Evolutionary conservation across 106 monocot species (phyloP).

Genomic region (Platanthera guangdongensis): DNA sequence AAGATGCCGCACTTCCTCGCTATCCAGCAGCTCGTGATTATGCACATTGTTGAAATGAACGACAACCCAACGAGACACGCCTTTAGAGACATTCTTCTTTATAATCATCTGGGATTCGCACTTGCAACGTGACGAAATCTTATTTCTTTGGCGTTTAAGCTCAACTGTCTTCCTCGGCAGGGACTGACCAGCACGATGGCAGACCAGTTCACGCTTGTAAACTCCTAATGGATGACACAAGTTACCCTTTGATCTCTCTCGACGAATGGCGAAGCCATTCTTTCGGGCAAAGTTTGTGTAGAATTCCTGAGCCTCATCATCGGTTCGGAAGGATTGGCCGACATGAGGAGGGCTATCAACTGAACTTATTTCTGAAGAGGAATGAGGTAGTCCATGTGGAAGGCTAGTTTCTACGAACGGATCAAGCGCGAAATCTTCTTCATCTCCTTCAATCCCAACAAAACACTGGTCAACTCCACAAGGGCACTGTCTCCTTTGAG

Average conservation of each 20-base stretch:
- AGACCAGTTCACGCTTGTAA: conserved; percentile 72
- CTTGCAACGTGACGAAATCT: conserved; percentile 66
- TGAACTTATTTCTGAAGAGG: conserved; percentile 17
- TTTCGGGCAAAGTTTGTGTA: conserved; percentile 65
- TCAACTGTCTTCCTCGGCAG: conserved; percentile 65
- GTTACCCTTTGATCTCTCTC: conserved; percentile 74
- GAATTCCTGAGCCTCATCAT: conserved; percentile 67
- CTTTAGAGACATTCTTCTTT: conserved; percentile 61
- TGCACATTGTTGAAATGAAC: conserved; percentile 69
- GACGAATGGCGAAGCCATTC: conserved; percentile 68
- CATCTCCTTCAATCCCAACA: conserved; percentile 35
- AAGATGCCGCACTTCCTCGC: conserved; percentile 63
- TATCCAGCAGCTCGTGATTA: conserved; percentile 66
- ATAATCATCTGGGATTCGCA: conserved; percentile 82
- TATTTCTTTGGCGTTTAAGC: conserved; percentile 68
- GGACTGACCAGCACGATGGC: conserved; percentile 63
- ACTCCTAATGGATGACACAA: conserved; percentile 59
- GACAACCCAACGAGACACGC: conserved; percentile 54
- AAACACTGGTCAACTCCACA: conserved; percentile 60
- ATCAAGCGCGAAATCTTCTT: conserved; percentile 29
- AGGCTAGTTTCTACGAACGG: conserved; percentile 18
- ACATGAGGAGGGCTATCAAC: conserved; percentile 37
- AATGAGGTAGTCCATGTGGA: conserved; percentile 21
- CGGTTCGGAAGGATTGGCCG: conserved; percentile 62
- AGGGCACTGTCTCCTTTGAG: conserved; percentile 50